Evolutionary conservation across 2,329 filamentous ascomycete species (phyloP).

Genomic region (Stachybotrys elegans): DNA sequence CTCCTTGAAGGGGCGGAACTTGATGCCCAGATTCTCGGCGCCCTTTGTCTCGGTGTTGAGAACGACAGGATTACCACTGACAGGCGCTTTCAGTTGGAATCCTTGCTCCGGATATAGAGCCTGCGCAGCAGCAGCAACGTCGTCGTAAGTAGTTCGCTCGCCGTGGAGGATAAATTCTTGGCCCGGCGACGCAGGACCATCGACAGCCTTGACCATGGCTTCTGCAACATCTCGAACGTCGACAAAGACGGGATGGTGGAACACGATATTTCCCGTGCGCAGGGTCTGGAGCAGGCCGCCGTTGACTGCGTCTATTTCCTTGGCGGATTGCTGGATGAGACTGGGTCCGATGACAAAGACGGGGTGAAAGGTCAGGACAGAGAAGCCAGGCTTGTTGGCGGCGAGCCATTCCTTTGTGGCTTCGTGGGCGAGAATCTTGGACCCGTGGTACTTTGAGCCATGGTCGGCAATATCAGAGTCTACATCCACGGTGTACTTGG

Average conservation of each 20-base stretch:
- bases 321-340: slow-evolving; percentile 6
- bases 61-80: neutral
- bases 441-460: slow-evolving; percentile 8
- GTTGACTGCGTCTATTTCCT: slow-evolving; percentile 19
- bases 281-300: slow-evolving; percentile 5
- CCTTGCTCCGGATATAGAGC: neutral
- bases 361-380: slow-evolving; percentile 8
- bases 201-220: neutral
- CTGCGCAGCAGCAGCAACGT: neutral
- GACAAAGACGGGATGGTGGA: neutral
- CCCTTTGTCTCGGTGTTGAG: neutral
- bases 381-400: slow-evolving; percentile 6
- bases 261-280: neutral
- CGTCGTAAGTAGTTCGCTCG: neutral
- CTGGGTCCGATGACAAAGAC: slow-evolving; percentile 10
- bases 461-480: neutral
- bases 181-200: neutral
- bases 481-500: slow-evolving; percentile 2
- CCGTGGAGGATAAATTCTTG: neutral
- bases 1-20: too few relatives aligned
- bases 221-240: neutral
- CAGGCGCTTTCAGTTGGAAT: neutral
- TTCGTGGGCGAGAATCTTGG: slow-evolving; percentile 12
- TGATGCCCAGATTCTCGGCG: too few relatives aligned
- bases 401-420: slow-evolving; percentile 11